Evolutionary conservation across 345 rosid species (phyloP).

Genomic region (Sonneratia alba): DNA sequence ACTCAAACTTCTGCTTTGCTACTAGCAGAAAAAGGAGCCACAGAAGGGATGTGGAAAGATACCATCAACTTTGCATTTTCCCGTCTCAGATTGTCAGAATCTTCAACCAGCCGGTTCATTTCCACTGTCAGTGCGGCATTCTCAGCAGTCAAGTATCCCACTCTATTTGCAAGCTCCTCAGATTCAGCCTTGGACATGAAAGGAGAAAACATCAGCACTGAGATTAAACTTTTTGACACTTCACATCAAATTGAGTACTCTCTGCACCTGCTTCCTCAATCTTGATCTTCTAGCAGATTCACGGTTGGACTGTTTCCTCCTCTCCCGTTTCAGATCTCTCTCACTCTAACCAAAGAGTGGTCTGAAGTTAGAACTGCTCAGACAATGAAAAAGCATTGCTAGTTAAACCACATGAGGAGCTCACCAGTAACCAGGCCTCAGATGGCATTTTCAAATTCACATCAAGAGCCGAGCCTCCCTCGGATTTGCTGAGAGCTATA

Average conservation of each 20-base stretch:
- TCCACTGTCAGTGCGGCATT: constrained; percentile 69
- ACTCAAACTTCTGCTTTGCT: background rate
- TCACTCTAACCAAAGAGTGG: constrained; percentile 40
- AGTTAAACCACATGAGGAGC: background rate
- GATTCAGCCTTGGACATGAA: constrained; percentile 57
- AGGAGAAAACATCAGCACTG: background rate
- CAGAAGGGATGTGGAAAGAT: constrained; percentile 1
- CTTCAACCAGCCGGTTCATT: constrained; percentile 49
- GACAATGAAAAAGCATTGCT: background rate
- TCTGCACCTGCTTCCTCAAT: constrained; percentile 84
- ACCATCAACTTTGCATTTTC: constrained; percentile 69
- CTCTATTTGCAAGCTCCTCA: constrained; percentile 72
- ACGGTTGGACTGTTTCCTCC: constrained; percentile 90
- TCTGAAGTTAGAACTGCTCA: background rate
- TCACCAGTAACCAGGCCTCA: constrained; percentile 74
- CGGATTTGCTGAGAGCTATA: background rate
- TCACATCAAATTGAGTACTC: background rate
- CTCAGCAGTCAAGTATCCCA: constrained; percentile 56
- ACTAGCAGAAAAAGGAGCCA: background rate
- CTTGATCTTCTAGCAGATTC: constrained; percentile 98
- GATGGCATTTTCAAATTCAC: background rate
- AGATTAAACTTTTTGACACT: background rate
- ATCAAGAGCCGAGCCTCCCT: constrained; percentile 5
- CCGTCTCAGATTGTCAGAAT: constrained; percentile 63
- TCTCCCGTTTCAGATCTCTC: constrained; percentile 79